Evolutionary conservation across 2,329 filamentous ascomycete genomes (phyloP).

Genomic region (Apiospora arundinis): DNA sequence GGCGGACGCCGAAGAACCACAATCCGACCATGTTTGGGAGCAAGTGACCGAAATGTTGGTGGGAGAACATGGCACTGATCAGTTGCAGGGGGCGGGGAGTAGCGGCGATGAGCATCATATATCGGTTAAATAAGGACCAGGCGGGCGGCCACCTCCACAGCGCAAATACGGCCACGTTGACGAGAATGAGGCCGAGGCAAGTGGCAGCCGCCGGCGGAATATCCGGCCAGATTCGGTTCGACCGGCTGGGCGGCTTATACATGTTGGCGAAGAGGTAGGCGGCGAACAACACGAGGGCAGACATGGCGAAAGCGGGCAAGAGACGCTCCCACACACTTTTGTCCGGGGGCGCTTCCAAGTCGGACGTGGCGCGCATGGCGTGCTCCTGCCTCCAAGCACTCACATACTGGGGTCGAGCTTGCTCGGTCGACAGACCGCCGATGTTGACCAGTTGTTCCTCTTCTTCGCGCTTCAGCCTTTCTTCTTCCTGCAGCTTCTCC

Average conservation of each 20-base stretch:
- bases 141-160: constrained; percentile 69
- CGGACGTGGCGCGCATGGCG: constrained; percentile 53
- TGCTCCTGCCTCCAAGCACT: constrained; percentile 50
- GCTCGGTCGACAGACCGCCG: constrained; percentile 50
- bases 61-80: constrained; percentile 72
- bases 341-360: constrained; percentile 58
- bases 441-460: constrained; percentile 44
- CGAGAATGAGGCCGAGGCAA: constrained; percentile 63
- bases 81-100: constrained; percentile 68
- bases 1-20: constrained; percentile 68
- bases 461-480: constrained; percentile 49
- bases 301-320: constrained; percentile 58
- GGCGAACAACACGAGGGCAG: constrained; percentile 51
- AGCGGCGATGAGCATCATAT: constrained; percentile 69
- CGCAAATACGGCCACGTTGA: constrained; percentile 63
- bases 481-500: constrained; percentile 50
- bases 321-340: constrained; percentile 61
- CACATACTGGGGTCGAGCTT: constrained; percentile 43
- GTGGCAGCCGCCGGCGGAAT: constrained; percentile 69
- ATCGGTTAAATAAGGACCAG: constrained; percentile 72
- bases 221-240: constrained; percentile 62
- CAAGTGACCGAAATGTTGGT: constrained; percentile 68
- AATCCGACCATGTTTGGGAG: constrained; percentile 69
- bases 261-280: constrained; percentile 52
- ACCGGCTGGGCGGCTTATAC: constrained; percentile 58